Base-by-base conservation (phyloP, 345 rosid genomes). In the Moricandia moricandioides region DNA sequence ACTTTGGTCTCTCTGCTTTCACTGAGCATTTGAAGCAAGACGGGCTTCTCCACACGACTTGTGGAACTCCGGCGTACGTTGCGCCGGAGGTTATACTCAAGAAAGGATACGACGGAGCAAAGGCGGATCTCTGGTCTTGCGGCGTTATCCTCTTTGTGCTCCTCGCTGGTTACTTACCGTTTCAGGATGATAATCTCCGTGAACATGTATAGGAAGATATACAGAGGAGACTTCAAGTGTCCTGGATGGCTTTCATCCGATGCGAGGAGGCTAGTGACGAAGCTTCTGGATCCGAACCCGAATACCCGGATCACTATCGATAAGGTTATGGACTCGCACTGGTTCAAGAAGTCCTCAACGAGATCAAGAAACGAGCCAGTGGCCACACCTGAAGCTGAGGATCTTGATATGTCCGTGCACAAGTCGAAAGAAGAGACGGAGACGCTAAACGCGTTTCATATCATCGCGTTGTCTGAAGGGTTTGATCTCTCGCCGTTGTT, bases 61-160 rank as follows among this genome's bases (percentile, higher is more conserved):
- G 97, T 26, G 98, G 98, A 6, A 94, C 97, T 0, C 97, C 97
- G 24, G 94, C 97, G 0, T 93, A 91, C 17, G 97, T 93, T 6
- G 89, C 98, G 2, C 98, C 98, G 1, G 98, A 94, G 73, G 97
- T 94, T 2, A 94, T 89, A 5, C 82, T 88, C 7, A 86, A 85
- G 30, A 88, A 91, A 68, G 98, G 98, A 0, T 94, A 94, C 62
- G 96, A 94, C 43, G 97, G 98, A 0, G 87, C 98, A 0, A 93
- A 85, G 65, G 94, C 98, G 3, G 98, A 93, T 78, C 72, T 91
- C 1, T 94, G 97, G 98, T 91, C 98, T 7, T 94, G 98, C 47
- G 98, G 98, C 4, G 97, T 94, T 5, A 89, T 94, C 26, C 85
- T 94, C 3, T 91, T 81, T 14, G 98, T 89, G 49, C 89, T 94